Conservation (phyloP, 164 flowering plant genomes). For the Chimonanthus salicifolius region DNA sequence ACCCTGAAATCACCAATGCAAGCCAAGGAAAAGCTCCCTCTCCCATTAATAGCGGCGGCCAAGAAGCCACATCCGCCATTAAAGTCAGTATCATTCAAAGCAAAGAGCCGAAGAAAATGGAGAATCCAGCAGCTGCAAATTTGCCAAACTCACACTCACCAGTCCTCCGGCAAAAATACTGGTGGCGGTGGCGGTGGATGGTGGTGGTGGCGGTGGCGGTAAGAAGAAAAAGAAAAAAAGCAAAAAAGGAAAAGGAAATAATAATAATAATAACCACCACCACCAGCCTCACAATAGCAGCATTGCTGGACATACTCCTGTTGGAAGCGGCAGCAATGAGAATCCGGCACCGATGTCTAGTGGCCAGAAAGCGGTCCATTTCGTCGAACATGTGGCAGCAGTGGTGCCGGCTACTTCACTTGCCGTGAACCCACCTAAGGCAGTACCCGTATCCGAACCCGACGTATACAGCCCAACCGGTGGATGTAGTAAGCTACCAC, state of each 20-base stretch:
- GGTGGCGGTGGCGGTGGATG: background rate
- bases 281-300: no score
- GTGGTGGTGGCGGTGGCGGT: background rate
- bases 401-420: constrained; percentile 15
- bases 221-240: constrained; percentile 35
- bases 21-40: background rate
- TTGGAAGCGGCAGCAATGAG: background rate
- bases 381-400: constrained; percentile 7
- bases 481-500: constrained; percentile 36
- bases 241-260: constrained; percentile 9
- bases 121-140: background rate
- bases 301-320: no score
- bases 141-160: background rate
- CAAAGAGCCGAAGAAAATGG: background rate
- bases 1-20: background rate
- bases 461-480: constrained; percentile 16
- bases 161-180: constrained; percentile 5
- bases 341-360: background rate
- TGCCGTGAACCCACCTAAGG: constrained; percentile 20
- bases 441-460: constrained; percentile 11
- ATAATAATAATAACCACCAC: background rate
- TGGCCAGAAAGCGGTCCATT: background rate
- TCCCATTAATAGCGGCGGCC: no score
- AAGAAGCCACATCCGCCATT: background rate
- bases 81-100: background rate